A percentile compares a stretch with the other conserved stretches of the same genome.
phyloP scores from a whole-genome alignment of 140 eudicot species.

The Stevia rebaudiana region DNA sequence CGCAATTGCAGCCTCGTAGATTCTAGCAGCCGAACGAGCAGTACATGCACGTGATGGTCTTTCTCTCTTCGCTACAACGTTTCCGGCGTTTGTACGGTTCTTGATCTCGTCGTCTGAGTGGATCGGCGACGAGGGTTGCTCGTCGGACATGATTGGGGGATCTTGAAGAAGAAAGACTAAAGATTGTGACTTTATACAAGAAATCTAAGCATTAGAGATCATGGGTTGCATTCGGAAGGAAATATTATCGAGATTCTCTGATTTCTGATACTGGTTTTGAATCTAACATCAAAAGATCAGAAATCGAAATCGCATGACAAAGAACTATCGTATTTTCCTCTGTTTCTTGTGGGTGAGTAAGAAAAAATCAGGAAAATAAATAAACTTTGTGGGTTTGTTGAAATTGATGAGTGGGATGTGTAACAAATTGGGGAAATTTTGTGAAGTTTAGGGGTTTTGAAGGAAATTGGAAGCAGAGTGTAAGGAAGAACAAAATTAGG shows the following conservation, averaged over 20 bases:
- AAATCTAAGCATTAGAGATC: conserved; percentile 47
- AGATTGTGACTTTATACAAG: conserved; percentile 17
- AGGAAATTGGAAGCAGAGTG: neutral
- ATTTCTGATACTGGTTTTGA: neutral
- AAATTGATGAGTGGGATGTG: neutral
- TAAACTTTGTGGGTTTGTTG: conserved; percentile 1
- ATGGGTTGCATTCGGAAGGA: neutral
- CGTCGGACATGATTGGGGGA: conserved; percentile 54
- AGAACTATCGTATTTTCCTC: neutral
- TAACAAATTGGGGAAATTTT: neutral
- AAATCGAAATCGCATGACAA: neutral
- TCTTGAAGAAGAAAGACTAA: conserved; percentile 29
- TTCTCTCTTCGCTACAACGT: conserved; percentile 51
- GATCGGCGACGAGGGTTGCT: conserved; percentile 46
- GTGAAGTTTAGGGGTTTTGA: conserved; percentile 12
- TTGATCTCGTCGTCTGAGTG: conserved; percentile 26
- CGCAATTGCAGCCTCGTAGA: conserved; percentile 58
- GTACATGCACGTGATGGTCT: conserved; percentile 97
- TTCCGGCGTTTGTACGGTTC: conserved; percentile 14
- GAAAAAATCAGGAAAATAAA: neutral
- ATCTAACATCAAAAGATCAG: neutral
- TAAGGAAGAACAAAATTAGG: conserved; percentile 25
- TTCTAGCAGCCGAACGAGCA: conserved; percentile 57
- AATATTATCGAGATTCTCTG: neutral
- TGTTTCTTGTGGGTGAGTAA: conserved; percentile 5